phyloP scores from a whole-genome alignment of 108 stramenopile genomes.

The Nitzschia palea region DNA sequence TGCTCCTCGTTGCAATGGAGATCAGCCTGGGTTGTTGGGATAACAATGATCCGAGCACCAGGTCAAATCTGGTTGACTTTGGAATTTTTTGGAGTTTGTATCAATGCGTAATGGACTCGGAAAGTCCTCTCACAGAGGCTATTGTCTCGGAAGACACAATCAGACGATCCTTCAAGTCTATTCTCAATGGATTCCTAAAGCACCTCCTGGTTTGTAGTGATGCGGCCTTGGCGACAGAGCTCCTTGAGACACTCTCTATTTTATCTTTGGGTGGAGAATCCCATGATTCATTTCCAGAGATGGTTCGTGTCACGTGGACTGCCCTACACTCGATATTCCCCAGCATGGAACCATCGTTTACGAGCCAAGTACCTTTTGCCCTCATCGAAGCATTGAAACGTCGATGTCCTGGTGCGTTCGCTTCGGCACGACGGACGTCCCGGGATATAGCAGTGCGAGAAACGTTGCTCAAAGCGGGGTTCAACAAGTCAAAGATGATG shows the following conservation, averaged over 20 bases:
- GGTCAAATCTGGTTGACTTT: not conserved
- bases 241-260: constrained; percentile 27
- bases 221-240: constrained; percentile 7
- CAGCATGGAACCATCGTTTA: not conserved
- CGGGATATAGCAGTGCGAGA: not conserved
- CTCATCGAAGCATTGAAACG: not conserved
- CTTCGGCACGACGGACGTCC: not conserved
- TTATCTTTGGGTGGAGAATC: constrained; percentile 1
- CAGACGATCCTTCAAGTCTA: not conserved
- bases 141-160: not conserved
- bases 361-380: not conserved
- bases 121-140: constrained; percentile 15
- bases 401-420: not conserved
- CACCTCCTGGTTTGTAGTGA: constrained; percentile 2
- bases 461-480: not conserved
- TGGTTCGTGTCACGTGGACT: constrained; percentile 10
- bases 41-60: too few relatives aligned
- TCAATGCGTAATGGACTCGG: constrained; percentile 2
- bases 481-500: not conserved
- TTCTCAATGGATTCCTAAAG: not conserved
- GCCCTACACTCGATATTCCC: constrained; percentile 17
- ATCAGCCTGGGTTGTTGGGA: not conserved
- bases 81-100: constrained; percentile 5
- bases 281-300: not conserved
- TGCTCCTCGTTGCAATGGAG: not conserved